These are phyloP conservation scores for Ganoderma lucidum DNA, from an alignment of 1,284 basidiomycete species.

Conservation along the genomic window DNA sequence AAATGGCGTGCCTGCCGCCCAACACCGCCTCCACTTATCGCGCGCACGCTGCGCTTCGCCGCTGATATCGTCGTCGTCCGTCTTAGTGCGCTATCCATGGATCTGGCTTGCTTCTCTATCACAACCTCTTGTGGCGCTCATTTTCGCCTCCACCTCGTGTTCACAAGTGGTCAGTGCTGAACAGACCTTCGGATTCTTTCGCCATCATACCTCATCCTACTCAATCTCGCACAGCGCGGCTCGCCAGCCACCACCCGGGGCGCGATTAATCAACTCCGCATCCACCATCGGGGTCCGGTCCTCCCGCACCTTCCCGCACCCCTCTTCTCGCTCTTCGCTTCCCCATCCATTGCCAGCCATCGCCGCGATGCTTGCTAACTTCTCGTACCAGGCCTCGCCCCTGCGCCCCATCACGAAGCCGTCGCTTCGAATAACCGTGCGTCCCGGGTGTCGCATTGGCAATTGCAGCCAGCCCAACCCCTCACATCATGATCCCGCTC, in stretches of 20 bases:
- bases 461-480: neutral
- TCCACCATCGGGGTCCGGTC: conserved; percentile 7
- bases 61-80: neutral
- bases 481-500: conserved; percentile 4
- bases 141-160: neutral
- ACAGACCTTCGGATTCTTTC: neutral
- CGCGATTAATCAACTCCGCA: neutral
- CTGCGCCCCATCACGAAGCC: conserved; percentile 23
- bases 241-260: conserved; percentile 7
- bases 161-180: neutral
- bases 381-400: conserved; percentile 17
- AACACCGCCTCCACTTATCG: conserved; percentile 11
- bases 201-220: neutral
- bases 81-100: neutral
- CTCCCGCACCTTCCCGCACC: conserved; percentile 6
- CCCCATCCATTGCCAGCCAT: conserved; percentile 3
- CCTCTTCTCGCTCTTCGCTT: conserved; percentile 16
- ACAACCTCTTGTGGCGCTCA: neutral
- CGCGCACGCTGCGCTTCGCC: neutral
- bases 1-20: conserved; percentile 16
- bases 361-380: conserved; percentile 7
- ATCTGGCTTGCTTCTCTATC: neutral
- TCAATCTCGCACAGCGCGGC: neutral
- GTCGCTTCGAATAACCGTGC: conserved; percentile 20
- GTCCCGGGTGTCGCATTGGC: neutral